Percentiles rank a stretch among this genome's conserved stretches.
Evolutionary conservation across 2,329 filamentous ascomycete genomes (phyloP).

Genomic region (Penicillium sclerotigenum): DNA sequence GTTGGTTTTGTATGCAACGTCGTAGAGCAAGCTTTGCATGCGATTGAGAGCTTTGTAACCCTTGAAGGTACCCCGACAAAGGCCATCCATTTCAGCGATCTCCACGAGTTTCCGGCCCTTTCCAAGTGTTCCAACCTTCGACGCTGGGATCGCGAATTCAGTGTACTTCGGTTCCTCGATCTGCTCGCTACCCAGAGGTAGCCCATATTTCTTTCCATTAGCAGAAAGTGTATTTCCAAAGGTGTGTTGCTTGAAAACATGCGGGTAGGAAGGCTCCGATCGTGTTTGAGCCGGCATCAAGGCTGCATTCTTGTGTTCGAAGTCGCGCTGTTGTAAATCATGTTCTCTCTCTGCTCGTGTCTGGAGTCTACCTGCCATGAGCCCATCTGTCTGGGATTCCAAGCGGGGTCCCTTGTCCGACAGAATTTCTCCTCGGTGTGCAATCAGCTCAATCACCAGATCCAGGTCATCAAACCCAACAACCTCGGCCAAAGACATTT

Average conservation of each 20-base stretch:
- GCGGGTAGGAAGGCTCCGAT: conserved; percentile 76
- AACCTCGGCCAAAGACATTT: conserved; percentile 83
- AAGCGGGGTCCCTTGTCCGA: conserved; percentile 34
- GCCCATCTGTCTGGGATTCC: conserved; percentile 43
- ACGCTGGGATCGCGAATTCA: conserved; percentile 82
- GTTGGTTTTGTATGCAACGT: conserved; percentile 89
- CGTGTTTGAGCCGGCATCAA: conserved; percentile 69
- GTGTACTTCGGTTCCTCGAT: conserved; percentile 77
- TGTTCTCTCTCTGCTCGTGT: conserved; percentile 76
- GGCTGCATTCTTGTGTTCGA: conserved; percentile 74
- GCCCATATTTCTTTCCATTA: conserved; percentile 74
- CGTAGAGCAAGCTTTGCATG: conserved; percentile 97
- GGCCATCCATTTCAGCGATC: conserved; percentile 79
- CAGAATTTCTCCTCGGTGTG: conserved; percentile 68
- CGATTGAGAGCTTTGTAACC: conserved; percentile 92
- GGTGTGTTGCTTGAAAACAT: conserved; percentile 81
- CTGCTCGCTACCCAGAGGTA: conserved; percentile 72
- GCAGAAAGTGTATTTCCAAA: conserved; percentile 82
- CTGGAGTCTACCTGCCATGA: conserved; percentile 58
- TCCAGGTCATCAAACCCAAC: conserved; percentile 92
- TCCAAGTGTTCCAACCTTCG: conserved; percentile 70
- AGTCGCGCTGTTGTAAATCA: conserved; percentile 70
- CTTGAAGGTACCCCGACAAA: conserved; percentile 88
- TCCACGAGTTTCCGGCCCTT: conserved; percentile 71
- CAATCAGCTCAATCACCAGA: conserved; percentile 85